Evolutionary conservation across 441 rosid species (phyloP).

Genomic region (Manihot esculenta): DNA sequence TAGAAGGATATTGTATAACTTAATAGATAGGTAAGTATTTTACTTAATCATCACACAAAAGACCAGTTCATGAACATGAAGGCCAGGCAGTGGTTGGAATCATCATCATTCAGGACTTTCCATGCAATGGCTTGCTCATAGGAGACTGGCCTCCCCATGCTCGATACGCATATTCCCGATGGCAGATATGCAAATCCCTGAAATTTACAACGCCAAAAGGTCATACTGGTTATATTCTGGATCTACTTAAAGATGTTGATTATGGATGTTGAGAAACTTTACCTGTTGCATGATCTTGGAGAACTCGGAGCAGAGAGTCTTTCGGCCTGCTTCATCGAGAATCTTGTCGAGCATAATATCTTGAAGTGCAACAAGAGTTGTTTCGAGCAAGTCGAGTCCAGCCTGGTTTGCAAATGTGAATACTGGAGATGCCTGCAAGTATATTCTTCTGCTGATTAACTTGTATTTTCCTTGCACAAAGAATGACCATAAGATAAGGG

Average conservation of each 20-base stretch:
- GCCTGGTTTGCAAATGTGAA: constrained; percentile 93
- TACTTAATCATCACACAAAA: constrained; percentile 48
- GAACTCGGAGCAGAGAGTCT: constrained; percentile 76
- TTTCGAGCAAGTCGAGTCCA: constrained; percentile 97
- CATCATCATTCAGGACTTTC: constrained; percentile 80
- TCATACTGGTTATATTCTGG: too few relatives aligned
- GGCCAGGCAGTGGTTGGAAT: constrained; percentile 73
- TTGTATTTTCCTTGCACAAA: neutral
- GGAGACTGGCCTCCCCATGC: constrained; percentile 82
- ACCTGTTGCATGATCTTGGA: constrained; percentile 95
- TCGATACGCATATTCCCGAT: constrained; percentile 68
- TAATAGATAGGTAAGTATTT: constrained; percentile 23
- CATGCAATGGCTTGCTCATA: constrained; percentile 80
- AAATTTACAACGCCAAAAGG: neutral
- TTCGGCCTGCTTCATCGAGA: constrained; percentile 74
- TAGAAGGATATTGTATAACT: constrained; percentile 11
- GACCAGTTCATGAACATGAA: constrained; percentile 90
- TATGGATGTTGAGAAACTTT: neutral
- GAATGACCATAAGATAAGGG: neutral
- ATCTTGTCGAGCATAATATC: constrained; percentile 93
- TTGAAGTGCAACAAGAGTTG: constrained; percentile 87
- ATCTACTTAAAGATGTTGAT: neutral
- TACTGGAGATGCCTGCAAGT: constrained; percentile 72
- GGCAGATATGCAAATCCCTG: constrained; percentile 84
- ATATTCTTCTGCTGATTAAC: neutral